Base-by-base conservation (phyloP, 108 stramenopile species). In the Pseudonitzschia delicatissima region DNA sequence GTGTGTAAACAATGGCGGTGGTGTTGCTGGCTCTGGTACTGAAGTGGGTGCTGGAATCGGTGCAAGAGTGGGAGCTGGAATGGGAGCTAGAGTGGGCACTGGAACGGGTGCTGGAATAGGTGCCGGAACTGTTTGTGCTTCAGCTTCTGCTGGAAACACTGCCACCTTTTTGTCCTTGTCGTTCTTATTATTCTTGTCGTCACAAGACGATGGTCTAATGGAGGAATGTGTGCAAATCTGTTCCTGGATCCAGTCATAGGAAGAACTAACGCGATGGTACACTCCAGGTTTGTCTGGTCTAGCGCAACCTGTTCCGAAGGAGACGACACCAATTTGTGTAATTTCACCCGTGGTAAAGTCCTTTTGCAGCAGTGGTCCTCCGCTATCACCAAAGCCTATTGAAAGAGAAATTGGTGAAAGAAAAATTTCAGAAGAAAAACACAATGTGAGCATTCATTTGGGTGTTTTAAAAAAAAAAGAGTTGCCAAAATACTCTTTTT, bases 231-330 rank as follows among this genome's bases (percentile, higher is more conserved):
- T 59, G 60, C 80, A 78, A 17, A 78, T 77, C 23, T 52, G 37
- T 32, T 68, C 47, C 4, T 69, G 64, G 26, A 81, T 81, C 76
- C 76, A 81, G 1, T 69, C 72, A 11, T 61, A 37, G 33, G 60
- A 68, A 12, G 62, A 21, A 44, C 74, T 69, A 9, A 81, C 50
- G 12, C 80, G 68, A 29, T 69, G 65, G 68, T 77, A 81, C 6
- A 77, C 66, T 12, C 72, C 76, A 31, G 80, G 80, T 28, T 57
- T 48, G 40, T 77, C 68, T 11, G 68, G 67, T 3, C 59, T 57
- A 31, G 67, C 74, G 45, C 80, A 81, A n/a, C 76, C 80, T 37
- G 60, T 67, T n/a, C 76, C 80, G 60, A 73, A 82, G 17, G 72
- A 73, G 1, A 74, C 74, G 45, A 82, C 60, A 4, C 81, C 81